Conservation (phyloP, 768 basidiomycete genomes). For the Russula lepida region DNA sequence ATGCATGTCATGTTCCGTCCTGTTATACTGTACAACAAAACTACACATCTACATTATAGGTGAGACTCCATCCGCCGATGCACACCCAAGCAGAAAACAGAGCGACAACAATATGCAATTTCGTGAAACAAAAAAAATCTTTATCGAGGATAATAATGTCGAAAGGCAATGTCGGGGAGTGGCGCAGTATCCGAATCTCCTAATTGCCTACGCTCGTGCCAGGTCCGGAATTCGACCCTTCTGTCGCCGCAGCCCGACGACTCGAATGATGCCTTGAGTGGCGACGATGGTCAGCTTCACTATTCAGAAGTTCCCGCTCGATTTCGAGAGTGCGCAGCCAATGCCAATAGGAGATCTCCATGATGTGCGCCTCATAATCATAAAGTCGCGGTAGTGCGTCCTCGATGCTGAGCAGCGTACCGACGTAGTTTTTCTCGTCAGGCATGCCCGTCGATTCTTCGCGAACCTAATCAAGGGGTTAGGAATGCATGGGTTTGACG, state of each 20-base stretch:
- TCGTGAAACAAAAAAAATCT: too few relatives aligned
- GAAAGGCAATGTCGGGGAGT: background rate
- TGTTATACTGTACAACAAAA: background rate
- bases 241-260: background rate
- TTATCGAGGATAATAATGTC: background rate
- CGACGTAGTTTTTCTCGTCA: conserved; percentile 43
- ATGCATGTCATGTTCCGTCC: too few relatives aligned
- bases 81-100: too few relatives aligned
- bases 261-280: background rate
- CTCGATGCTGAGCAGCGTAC: conserved; percentile 36
- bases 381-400: conserved; percentile 34
- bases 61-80: too few relatives aligned
- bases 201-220: background rate
- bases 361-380: conserved; percentile 27
- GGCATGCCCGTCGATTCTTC: conserved; percentile 48
- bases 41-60: background rate
- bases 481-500: too few relatives aligned
- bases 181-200: background rate
- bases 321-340: conserved; percentile 24
- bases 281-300: background rate
- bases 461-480: conserved; percentile 31
- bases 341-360: conserved; percentile 34
- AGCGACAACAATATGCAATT: too few relatives aligned
- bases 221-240: background rate
- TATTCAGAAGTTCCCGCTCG: background rate